Evolutionary conservation across 495 filamentous ascomycete species (phyloP).

Genomic region (Penicillium ochrochloron): DNA sequence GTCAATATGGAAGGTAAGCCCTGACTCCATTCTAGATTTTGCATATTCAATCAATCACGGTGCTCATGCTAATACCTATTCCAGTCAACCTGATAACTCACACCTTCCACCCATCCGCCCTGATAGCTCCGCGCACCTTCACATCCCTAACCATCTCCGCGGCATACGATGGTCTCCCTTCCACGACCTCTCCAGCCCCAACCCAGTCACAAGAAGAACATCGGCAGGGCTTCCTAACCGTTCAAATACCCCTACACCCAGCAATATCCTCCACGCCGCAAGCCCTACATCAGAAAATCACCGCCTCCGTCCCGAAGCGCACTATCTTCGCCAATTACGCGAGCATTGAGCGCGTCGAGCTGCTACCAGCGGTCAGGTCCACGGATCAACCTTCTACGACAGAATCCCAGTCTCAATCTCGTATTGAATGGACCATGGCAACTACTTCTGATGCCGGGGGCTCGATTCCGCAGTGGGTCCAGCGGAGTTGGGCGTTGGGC

Average conservation of each 20-base stretch:
- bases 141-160: slow-evolving; percentile 44
- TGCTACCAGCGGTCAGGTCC: slow-evolving; percentile 32
- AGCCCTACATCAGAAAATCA: slow-evolving; percentile 37
- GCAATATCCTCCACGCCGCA: slow-evolving; percentile 37
- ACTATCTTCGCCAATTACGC: slow-evolving; percentile 60
- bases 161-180: slow-evolving; percentile 14
- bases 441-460: slow-evolving; percentile 73
- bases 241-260: slow-evolving; percentile 58
- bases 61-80: slow-evolving; percentile 21
- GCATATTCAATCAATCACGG: background rate
- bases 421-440: slow-evolving; percentile 69
- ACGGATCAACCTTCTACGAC: background rate
- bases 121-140: slow-evolving; percentile 46
- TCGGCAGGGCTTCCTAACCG: slow-evolving; percentile 53
- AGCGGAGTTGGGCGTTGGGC: slow-evolving; percentile 57
- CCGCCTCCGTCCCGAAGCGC: slow-evolving; percentile 37
- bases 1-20: slow-evolving; percentile 56
- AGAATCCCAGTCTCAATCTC: slow-evolving; percentile 20
- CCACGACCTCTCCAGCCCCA: background rate
- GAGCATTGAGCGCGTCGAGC: slow-evolving; percentile 62
- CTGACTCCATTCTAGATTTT: background rate
- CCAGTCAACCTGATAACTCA: slow-evolving; percentile 51
- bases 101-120: slow-evolving; percentile 38
- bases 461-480: slow-evolving; percentile 67
- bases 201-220: slow-evolving; percentile 7